Evolutionary conservation across 768 basidiomycete species (phyloP), one percentile per base, ranked within the genome.

Genomic region (Suillus fuscotomentosus): DNA sequence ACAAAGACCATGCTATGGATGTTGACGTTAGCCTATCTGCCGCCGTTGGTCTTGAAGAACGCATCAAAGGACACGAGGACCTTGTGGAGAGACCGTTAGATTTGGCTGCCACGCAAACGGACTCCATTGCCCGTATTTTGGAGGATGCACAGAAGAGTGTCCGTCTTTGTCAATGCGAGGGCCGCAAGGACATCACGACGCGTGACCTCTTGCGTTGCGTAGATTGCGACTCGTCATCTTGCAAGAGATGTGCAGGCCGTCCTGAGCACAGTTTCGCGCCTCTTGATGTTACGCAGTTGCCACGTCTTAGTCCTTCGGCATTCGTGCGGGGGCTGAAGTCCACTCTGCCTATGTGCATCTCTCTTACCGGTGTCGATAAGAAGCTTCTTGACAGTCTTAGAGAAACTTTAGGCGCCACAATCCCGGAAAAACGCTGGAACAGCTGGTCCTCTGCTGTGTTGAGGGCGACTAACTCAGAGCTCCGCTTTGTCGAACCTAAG

Each of bases 141-240:
- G 73, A 74, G 11, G 79, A 84, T 24, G 95, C 95, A 0, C 75
- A 85, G 63, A 81, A 81, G 65, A 95, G 91, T 67, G 82, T 87
- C 17, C 86, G 96, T 34, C 85, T 95, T 36, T 98, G 96, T 72
- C 78, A 84, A n/a, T 98, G 96, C 72, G 96, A 98, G 77, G 96
- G 95, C 3, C 90, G 92, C 11, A 82, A 86, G 43, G 89, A 86
- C 66, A 88, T 95, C 70, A 90, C 93, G 1, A 83, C 81, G 11
- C 82, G 87, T 41, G 80, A 82, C 41, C 78, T 96, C 45, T 83
- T 85, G 43, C 84, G 82, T 13, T 98, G 96, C 75, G 66, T 71
- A 15, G 91, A 94, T 65, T 98, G 96, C 71, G 85, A 84, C 7
- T 85, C 86, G 10, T 85, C 92, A 15, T 88, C 90, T 41, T 98